Percentiles rank a stretch among this genome's conserved stretches.
Conservation (phyloP, 345 rosid species). For the Populus ilicifolia region DNA sequence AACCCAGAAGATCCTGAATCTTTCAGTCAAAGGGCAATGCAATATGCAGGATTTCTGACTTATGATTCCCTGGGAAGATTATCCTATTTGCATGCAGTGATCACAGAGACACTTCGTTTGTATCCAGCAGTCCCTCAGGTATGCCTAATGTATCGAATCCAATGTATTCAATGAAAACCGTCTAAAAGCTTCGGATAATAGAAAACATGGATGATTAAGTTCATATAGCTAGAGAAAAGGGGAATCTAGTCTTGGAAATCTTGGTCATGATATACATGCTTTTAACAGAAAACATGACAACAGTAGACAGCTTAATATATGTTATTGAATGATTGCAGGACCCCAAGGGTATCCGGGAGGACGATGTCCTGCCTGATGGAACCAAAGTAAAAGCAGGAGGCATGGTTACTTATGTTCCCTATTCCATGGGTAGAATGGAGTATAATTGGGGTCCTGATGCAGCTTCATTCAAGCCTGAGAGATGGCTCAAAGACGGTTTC, state of each 20-base stretch:
- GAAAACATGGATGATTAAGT: background rate
- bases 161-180: background rate
- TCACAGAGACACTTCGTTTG: conserved; percentile 83
- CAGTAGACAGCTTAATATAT: background rate
- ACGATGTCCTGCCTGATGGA: conserved; percentile 84
- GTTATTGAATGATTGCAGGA: conserved; percentile 40
- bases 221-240: background rate
- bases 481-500: conserved; percentile 86
- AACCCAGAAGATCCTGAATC: conserved; percentile 41
- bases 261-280: background rate
- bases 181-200: background rate
- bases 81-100: conserved; percentile 76
- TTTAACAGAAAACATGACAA: background rate
- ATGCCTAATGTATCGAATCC: background rate
- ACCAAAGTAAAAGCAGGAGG: conserved; percentile 94
- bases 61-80: conserved; percentile 71
- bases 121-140: conserved; percentile 98
- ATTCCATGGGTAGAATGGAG: conserved; percentile 95
- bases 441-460: conserved; percentile 95
- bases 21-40: conserved; percentile 48
- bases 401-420: conserved; percentile 96
- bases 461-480: conserved; percentile 69
- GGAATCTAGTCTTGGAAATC: background rate
- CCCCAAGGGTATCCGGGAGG: conserved; percentile 77
- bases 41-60: conserved; percentile 57